phyloP scores from a whole-genome alignment of 345 rosid genomes.

The Eucalyptus cloeziana region DNA sequence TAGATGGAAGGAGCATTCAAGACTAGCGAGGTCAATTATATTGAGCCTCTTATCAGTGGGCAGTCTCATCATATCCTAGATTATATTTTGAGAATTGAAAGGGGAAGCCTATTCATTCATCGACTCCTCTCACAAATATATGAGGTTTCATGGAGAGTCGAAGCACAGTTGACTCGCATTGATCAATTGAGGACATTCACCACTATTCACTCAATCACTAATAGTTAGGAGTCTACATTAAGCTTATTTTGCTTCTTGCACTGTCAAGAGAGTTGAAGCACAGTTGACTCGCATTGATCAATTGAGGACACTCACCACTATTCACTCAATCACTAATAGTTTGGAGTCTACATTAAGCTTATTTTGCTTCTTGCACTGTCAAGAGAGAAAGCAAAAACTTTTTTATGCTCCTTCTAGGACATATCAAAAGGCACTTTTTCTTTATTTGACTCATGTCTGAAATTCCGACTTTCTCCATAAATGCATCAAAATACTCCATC shows the following conservation, averaged over 20 bases:
- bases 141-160: neutral
- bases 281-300: neutral
- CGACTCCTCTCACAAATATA: neutral
- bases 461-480: neutral
- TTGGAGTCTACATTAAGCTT: neutral
- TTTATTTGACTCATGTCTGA: neutral
- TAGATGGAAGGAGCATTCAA: neutral
- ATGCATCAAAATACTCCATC: neutral
- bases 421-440: neutral
- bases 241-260: neutral
- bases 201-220: neutral
- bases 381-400: neutral
- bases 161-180: neutral
- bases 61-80: neutral
- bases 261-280: neutral
- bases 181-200: neutral
- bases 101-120: neutral
- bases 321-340: neutral
- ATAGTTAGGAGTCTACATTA: neutral
- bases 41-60: neutral
- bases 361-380: neutral
- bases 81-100: neutral
- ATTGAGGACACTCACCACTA: neutral
- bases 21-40: neutral
- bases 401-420: neutral